Evolutionary conservation across 2,329 filamentous ascomycete species (phyloP).

Genomic region (Botrytis porri): DNA sequence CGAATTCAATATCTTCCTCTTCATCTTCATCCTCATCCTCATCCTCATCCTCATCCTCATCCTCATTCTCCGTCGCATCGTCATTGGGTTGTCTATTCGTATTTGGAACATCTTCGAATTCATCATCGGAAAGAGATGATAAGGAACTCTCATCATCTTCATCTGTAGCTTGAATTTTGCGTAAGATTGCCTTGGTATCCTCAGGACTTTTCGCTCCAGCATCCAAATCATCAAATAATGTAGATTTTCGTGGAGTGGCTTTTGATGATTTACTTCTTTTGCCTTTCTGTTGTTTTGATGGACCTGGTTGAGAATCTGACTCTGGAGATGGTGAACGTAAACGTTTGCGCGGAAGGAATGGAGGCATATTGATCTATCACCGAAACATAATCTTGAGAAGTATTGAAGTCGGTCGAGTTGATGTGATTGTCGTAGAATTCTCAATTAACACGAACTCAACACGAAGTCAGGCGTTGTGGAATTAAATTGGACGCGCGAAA

Average conservation of each 20-base stretch:
- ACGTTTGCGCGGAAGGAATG: constrained; percentile 65
- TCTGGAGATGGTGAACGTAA: constrained; percentile 49
- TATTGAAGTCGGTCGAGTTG: neutral
- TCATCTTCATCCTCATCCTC: constrained; percentile 45
- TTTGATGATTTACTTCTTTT: constrained; percentile 25
- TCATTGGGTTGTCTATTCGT: constrained; percentile 44
- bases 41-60: constrained; percentile 47
- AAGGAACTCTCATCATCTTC: constrained; percentile 40
- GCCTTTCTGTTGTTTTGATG: constrained; percentile 19
- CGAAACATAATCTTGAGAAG: neutral
- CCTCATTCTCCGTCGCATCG: constrained; percentile 43
- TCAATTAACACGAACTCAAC: constrained; percentile 1
- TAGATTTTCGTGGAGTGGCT: constrained; percentile 49
- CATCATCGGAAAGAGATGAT: constrained; percentile 45
- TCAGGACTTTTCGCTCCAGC: constrained; percentile 44
- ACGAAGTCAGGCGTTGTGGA: constrained; percentile 6
- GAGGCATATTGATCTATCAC: constrained; percentile 54
- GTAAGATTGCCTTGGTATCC: constrained; percentile 44
- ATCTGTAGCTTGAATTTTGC: constrained; percentile 46
- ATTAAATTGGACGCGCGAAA: neutral
- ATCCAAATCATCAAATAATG: constrained; percentile 61
- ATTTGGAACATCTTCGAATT: constrained; percentile 52
- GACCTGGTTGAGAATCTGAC: constrained; percentile 32
- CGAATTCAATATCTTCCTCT: constrained; percentile 56
- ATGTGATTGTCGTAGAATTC: neutral